Percentiles rank a stretch among this genome's conserved stretches.
These are phyloP conservation scores for Sporothrix pallida DNA, from an alignment of 2,329 filamentous ascomycete species.

Conservation along the genomic window DNA sequence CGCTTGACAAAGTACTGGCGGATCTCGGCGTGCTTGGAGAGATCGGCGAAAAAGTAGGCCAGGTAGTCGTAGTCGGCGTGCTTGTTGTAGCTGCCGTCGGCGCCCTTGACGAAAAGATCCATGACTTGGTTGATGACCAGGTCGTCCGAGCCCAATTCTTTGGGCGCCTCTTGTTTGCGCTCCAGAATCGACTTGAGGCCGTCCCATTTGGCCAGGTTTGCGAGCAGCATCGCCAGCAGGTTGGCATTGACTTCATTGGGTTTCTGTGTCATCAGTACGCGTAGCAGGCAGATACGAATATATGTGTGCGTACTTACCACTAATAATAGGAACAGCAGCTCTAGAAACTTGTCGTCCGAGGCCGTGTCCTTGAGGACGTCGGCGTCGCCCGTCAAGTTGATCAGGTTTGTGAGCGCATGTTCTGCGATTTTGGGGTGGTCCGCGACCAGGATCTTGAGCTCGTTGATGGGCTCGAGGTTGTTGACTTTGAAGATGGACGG, in stretches of 20 bases:
- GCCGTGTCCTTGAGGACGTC: slow-evolving; percentile 76
- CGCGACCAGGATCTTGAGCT: slow-evolving; percentile 83
- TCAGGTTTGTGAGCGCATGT: slow-evolving; percentile 86
- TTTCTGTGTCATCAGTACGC: slow-evolving; percentile 45
- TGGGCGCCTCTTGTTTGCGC: slow-evolving; percentile 70
- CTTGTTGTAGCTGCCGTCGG: slow-evolving; percentile 81
- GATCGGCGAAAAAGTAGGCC: slow-evolving; percentile 90
- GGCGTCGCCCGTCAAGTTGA: slow-evolving; percentile 80
- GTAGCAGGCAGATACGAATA: not conserved
- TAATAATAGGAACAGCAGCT: slow-evolving; percentile 73
- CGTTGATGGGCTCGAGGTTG: slow-evolving; percentile 77
- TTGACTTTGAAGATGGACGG: slow-evolving; percentile 83
- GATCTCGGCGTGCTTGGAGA: slow-evolving; percentile 79
- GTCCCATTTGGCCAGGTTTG: slow-evolving; percentile 86
- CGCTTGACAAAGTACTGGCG: slow-evolving; percentile 74
- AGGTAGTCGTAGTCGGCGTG: slow-evolving; percentile 90
- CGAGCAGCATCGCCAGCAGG: slow-evolving; percentile 86
- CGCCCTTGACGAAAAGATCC: slow-evolving; percentile 94
- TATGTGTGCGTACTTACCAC: slow-evolving; percentile 63
- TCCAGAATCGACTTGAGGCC: slow-evolving; percentile 70
- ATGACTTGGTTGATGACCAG: slow-evolving; percentile 87
- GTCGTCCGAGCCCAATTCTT: slow-evolving; percentile 72
- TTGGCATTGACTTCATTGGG: slow-evolving; percentile 81
- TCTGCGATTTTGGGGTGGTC: slow-evolving; percentile 90
- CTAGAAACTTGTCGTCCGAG: slow-evolving; percentile 80